These are phyloP conservation scores for Trichoderma sp. DNA, from an alignment of 2,329 filamentous ascomycete genomes.

Conservation along the genomic window DNA sequence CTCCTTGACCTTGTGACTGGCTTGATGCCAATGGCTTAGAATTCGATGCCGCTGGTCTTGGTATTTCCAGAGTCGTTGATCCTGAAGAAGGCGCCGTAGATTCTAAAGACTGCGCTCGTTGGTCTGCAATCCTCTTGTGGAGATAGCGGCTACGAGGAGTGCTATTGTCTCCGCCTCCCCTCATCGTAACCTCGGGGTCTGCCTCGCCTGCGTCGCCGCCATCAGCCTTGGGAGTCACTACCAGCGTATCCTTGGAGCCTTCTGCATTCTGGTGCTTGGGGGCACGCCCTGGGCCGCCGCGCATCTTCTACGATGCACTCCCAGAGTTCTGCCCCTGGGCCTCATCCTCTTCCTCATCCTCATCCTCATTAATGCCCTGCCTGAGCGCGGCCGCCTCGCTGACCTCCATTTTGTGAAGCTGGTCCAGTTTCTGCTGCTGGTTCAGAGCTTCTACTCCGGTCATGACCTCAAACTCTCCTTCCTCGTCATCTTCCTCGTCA, in stretches of 20 bases:
- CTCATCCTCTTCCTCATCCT: slow-evolving; percentile 42
- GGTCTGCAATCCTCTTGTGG: neutral
- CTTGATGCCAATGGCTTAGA: neutral
- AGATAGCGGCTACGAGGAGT: neutral
- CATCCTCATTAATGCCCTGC: slow-evolving; percentile 41
- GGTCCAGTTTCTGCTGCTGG: slow-evolving; percentile 51
- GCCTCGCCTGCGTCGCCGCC: neutral
- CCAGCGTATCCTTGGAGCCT: neutral
- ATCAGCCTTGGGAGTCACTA: neutral
- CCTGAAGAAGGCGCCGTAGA: neutral
- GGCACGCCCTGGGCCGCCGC: slow-evolving; percentile 10
- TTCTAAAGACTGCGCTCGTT: neutral
- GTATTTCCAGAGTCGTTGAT: neutral
- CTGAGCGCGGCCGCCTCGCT: slow-evolving; percentile 57
- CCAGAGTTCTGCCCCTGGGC: slow-evolving; percentile 30
- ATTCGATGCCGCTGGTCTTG: neutral
- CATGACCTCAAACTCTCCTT: slow-evolving; percentile 48
- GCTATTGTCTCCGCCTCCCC: neutral
- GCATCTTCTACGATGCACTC: slow-evolving; percentile 37
- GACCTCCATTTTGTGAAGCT: slow-evolving; percentile 61
- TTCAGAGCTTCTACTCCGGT: slow-evolving; percentile 47
- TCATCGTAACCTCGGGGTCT: neutral
- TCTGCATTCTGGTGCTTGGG: neutral
- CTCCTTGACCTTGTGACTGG: neutral
- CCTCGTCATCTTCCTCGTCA: slow-evolving; percentile 43